These are phyloP conservation scores for Pleodorina starrii DNA, from an alignment of 139 green algal species.

Conservation along the genomic window DNA sequence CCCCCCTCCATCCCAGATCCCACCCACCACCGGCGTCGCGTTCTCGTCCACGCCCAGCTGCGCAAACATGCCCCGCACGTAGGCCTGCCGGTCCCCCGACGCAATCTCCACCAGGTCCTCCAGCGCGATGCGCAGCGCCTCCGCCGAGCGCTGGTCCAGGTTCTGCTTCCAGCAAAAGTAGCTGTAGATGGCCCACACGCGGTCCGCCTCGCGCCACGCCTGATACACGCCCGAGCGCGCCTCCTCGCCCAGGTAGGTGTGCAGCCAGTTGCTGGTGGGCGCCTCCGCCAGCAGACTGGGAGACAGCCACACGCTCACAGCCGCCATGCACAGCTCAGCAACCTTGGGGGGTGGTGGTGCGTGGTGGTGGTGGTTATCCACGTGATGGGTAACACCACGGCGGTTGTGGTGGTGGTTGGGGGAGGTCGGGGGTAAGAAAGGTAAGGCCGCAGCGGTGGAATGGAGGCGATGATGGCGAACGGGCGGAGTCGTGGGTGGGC, in stretches of 20 bases:
- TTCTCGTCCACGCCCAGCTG: slow-evolving; percentile 11
- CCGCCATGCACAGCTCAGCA: slow-evolving; percentile 4
- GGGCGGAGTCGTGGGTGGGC: too few species aligned
- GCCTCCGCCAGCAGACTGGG: slow-evolving; percentile 1
- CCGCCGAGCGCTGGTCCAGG: slow-evolving; percentile 11
- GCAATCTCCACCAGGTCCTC: slow-evolving; percentile 17
- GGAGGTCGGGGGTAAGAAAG: too few species aligned
- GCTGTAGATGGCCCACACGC: slow-evolving; percentile 20
- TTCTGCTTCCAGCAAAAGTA: slow-evolving; percentile 40
- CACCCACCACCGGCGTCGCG: slow-evolving; percentile 1
- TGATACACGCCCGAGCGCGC: slow-evolving; percentile 1
- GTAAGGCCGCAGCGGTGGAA: too few species aligned
- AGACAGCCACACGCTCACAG: neutral
- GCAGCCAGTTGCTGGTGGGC: slow-evolving; percentile 21
- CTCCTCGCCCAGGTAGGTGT: slow-evolving; percentile 9
- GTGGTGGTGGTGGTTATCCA: too few species aligned
- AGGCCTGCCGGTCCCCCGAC: neutral
- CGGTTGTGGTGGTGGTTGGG: too few species aligned
- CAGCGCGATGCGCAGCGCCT: slow-evolving; percentile 17
- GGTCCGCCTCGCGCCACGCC: slow-evolving; percentile 15
- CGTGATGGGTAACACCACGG: too few species aligned
- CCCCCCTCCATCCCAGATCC: too few species aligned
- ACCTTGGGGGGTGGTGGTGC: too few species aligned
- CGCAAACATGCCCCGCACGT: slow-evolving; percentile 4
- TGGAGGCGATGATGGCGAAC: too few species aligned